Evolutionary conservation across 2,329 filamentous ascomycete species (phyloP).

Genomic region (Trichoderma cornu-damae): DNA sequence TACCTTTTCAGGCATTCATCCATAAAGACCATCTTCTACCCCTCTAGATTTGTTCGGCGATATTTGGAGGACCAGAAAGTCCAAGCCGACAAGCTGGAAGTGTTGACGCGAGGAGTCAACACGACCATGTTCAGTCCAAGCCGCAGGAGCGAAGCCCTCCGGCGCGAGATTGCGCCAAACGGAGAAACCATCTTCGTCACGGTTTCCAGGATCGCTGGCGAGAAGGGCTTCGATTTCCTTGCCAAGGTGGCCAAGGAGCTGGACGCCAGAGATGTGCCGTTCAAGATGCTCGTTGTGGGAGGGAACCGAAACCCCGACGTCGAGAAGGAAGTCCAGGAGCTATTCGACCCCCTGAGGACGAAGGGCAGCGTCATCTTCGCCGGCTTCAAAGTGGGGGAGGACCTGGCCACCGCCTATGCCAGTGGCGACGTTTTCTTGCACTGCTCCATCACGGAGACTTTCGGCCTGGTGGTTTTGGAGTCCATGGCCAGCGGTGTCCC

Average conservation of each 20-base stretch:
- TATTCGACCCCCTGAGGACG: slow-evolving; percentile 48
- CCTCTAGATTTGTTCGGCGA: slow-evolving; percentile 55
- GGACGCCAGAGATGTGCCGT: slow-evolving; percentile 50
- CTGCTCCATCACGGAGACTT: slow-evolving; percentile 67
- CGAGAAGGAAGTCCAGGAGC: slow-evolving; percentile 54
- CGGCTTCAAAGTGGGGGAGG: slow-evolving; percentile 57
- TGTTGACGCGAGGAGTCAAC: slow-evolving; percentile 61
- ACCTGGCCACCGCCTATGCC: slow-evolving; percentile 61
- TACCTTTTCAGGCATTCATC: slow-evolving; percentile 59
- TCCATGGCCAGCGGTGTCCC: slow-evolving; percentile 67
- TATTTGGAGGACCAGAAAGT: slow-evolving; percentile 57
- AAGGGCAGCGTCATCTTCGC: slow-evolving; percentile 59
- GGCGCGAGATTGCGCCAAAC: slow-evolving; percentile 52
- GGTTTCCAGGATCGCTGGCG: slow-evolving; percentile 61
- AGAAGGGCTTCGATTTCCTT: slow-evolving; percentile 67
- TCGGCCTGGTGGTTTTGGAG: slow-evolving; percentile 65
- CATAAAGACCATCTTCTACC: slow-evolving; percentile 64
- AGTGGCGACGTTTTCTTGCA: slow-evolving; percentile 66
- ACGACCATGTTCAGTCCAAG: slow-evolving; percentile 55
- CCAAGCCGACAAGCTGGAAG: slow-evolving; percentile 51
- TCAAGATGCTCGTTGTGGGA: slow-evolving; percentile 62
- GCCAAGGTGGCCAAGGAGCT: slow-evolving; percentile 51
- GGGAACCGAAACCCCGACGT: slow-evolving; percentile 61
- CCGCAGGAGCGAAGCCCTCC: slow-evolving; percentile 47
- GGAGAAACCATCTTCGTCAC: slow-evolving; percentile 61